A percentile compares a stretch with the other conserved stretches of the same genome.
These are phyloP conservation scores for Dovyalis caffra DNA, from an alignment of 345 rosid genomes.

Conservation along the genomic window DNA sequence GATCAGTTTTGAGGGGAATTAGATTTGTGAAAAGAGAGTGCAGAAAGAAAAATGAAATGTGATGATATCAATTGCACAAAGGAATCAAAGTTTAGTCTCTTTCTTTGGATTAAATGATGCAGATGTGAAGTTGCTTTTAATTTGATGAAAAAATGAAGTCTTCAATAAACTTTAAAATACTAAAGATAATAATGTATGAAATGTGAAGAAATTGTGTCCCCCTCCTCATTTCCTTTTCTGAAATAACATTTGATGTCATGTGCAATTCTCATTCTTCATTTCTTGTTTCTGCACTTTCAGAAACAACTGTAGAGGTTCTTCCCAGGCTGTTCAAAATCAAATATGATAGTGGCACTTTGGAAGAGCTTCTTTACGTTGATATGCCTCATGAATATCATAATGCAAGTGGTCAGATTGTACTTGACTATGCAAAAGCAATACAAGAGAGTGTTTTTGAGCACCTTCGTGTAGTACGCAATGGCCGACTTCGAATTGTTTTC, in stretches of 20 bases:
- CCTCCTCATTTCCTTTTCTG: background rate
- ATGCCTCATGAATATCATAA: slow-evolving; percentile 91
- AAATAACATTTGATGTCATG: background rate
- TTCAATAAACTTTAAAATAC: background rate
- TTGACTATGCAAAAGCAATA: slow-evolving; percentile 97
- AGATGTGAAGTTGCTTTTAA: background rate
- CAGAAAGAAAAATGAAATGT: background rate
- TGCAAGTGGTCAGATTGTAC: slow-evolving; percentile 85
- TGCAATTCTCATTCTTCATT: background rate
- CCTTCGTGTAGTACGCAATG: slow-evolving; percentile 97
- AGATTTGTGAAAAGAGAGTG: background rate
- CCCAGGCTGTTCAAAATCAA: slow-evolving; percentile 99
- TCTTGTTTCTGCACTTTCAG: slow-evolving; percentile 37
- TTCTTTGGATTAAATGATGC: background rate
- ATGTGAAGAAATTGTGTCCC: background rate
- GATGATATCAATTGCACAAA: background rate
- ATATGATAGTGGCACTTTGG: slow-evolving; percentile 96
- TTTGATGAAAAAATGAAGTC: background rate
- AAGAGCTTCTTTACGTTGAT: slow-evolving; percentile 91
- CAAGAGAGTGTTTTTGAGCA: slow-evolving; percentile 99
- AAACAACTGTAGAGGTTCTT: slow-evolving; percentile 95
- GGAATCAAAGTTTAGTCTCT: background rate
- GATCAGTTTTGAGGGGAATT: background rate
- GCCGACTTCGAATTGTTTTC: slow-evolving; percentile 90
- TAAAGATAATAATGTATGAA: too few relatives aligned